Evolutionary conservation across 2,329 filamentous ascomycete genomes (phyloP), one percentile per base, ranked within the genome.

Genomic region (Achaetomium macrosporum): DNA sequence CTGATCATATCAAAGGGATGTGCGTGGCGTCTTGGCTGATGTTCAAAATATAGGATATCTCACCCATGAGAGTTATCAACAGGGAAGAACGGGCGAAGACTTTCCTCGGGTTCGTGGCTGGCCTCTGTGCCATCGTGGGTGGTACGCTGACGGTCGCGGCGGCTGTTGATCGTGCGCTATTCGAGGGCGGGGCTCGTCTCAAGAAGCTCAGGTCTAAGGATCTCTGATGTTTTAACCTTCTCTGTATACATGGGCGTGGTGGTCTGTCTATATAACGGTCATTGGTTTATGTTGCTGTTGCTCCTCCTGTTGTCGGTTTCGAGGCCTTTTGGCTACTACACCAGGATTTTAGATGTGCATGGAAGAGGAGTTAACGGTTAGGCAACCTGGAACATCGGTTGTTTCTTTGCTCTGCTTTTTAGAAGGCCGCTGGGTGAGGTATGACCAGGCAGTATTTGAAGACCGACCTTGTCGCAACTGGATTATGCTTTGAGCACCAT

Each of bases 41-140:
- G 8, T n/a, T 1, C 12, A 45, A n/a, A 20, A 25, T 17, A 35
- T 50, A 91, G 87, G 93, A 99, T 64, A 99, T 99, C 69, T 97
- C 92, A 2, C 93, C 93, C 5, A 99, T 99, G 93, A 99, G 97
- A 75, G 92, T 99, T 56, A 87, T 99, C 72, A 99, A 99, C 76
- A 87, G 91, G 51, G 95, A 99, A 74, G 86, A 88, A 61, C 83
- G 89, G 43, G 77, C 85, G 56, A 97, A 97, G 77, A 87, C 87
- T 5, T 95, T 99, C 69, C 83, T 89, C 0, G 88, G 88, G 16
- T 99, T 99, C 76, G 71, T 99, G 54, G 92, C 93, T 1, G 93
- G 93, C 44, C 82, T 99, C 17, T 99, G 93, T 69, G 92, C 92
- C 36, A 87, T 97, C 56, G 85, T 99, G 47, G 93, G 93, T 57